Conservation (phyloP, 441 rosid genomes). For the Omphalea diandra region DNA sequence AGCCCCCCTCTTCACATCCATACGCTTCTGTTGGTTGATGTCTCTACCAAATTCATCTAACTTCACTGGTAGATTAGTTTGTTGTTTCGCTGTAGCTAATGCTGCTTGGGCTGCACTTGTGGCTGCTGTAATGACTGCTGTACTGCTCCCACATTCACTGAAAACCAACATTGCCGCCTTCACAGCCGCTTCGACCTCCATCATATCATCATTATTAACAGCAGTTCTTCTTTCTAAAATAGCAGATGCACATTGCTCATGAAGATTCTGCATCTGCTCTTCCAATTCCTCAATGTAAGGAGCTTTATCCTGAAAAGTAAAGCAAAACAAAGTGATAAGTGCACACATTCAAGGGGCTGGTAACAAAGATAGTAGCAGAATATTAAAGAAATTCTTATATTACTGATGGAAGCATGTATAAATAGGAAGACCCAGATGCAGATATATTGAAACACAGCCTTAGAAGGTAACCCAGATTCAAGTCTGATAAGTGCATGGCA, state of each 20-base stretch:
- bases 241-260: slow-evolving; percentile 70
- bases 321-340: background rate
- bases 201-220: slow-evolving; percentile 79
- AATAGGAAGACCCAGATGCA: background rate
- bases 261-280: slow-evolving; percentile 79
- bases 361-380: background rate
- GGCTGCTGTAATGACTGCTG: slow-evolving; percentile 61
- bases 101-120: slow-evolving; percentile 79
- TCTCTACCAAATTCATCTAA: slow-evolving; percentile 96
- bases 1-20: slow-evolving; percentile 74
- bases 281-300: slow-evolving; percentile 88
- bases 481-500: slow-evolving; percentile 2
- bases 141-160: slow-evolving; percentile 56
- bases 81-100: slow-evolving; percentile 52
- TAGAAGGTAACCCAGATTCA: background rate
- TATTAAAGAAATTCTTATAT: slow-evolving; percentile 3
- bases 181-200: slow-evolving; percentile 79
- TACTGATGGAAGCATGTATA: background rate
- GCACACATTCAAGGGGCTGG: background rate
- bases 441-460: background rate
- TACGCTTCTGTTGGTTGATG: slow-evolving; percentile 71
- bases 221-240: slow-evolving; percentile 74
- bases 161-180: slow-evolving; percentile 71
- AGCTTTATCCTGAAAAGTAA: slow-evolving; percentile 68
- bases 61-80: slow-evolving; percentile 54